phyloP scores from a whole-genome alignment of 768 basidiomycete species.

The Chalciporus piperatus region DNA sequence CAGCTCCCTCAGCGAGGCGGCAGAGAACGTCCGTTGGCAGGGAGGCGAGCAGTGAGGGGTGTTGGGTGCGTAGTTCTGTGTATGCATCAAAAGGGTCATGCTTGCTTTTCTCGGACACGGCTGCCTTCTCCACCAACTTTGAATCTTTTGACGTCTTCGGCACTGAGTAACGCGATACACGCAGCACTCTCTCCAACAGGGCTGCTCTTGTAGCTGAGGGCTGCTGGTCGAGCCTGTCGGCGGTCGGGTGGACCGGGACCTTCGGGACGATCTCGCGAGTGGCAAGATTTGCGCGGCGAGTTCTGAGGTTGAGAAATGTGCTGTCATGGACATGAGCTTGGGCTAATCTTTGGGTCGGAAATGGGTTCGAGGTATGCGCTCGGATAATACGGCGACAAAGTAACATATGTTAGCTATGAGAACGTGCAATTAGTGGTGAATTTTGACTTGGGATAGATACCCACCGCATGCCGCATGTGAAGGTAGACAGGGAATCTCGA shows the following conservation, averaged over 20 bases:
- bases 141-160: slow-evolving; percentile 16
- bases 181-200: slow-evolving; percentile 26
- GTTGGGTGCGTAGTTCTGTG: slow-evolving; percentile 23
- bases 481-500: slow-evolving; percentile 27
- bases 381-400: slow-evolving; percentile 61
- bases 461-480: slow-evolving; percentile 57
- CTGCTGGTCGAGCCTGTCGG: not conserved
- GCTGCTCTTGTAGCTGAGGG: slow-evolving; percentile 7
- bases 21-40: slow-evolving; percentile 29
- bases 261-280: slow-evolving; percentile 14
- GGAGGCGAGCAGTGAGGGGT: slow-evolving; percentile 19
- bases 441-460: slow-evolving; percentile 11
- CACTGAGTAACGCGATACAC: slow-evolving; percentile 27
- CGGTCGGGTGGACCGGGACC: not conserved
- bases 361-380: slow-evolving; percentile 40
- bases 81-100: slow-evolving; percentile 29
- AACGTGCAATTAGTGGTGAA: not conserved
- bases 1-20: slow-evolving; percentile 30
- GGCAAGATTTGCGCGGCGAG: slow-evolving; percentile 12
- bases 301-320: slow-evolving; percentile 7
- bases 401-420: slow-evolving; percentile 71
- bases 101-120: slow-evolving; percentile 14
- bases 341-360: slow-evolving; percentile 20
- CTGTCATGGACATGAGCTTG: slow-evolving; percentile 17
- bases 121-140: slow-evolving; percentile 8